phyloP scores from a whole-genome alignment of 371 early-diverging fungal species.

The Saksenaea vasiformis region DNA sequence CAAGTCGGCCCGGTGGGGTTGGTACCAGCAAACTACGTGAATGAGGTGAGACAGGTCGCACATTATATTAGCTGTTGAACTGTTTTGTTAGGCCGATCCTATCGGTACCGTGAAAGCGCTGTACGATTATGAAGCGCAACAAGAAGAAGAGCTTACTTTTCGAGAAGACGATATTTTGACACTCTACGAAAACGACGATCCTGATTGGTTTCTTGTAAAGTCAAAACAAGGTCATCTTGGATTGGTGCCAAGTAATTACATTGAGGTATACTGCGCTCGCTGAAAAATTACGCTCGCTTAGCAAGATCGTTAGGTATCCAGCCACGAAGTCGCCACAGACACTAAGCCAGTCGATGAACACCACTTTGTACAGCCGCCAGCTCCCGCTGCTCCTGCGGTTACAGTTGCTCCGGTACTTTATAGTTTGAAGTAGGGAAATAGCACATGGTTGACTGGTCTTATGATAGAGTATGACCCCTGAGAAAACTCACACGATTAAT shows the following conservation, averaged over 20 bases:
- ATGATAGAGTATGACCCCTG: background rate
- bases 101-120: constrained; percentile 65
- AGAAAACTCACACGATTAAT: constrained; percentile 3
- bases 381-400: constrained; percentile 22
- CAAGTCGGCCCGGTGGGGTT: constrained; percentile 66
- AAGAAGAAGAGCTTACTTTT: constrained; percentile 78
- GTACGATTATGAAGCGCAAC: constrained; percentile 77
- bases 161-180: constrained; percentile 70
- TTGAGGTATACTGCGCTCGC: constrained; percentile 43
- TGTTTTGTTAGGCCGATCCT: constrained; percentile 31
- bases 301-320: background rate
- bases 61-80: background rate
- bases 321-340: background rate
- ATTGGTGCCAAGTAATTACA: constrained; percentile 76
- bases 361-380: constrained; percentile 13
- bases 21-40: constrained; percentile 79
- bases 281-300: background rate
- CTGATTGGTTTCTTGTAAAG: constrained; percentile 77
- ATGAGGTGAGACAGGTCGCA: constrained; percentile 51
- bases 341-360: background rate
- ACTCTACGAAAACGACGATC: constrained; percentile 75
- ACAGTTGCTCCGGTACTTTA: constrained; percentile 14
- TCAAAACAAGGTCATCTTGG: constrained; percentile 59
- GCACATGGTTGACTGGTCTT: background rate
- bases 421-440: background rate